Evolutionary conservation across 2,329 filamentous ascomycete species (phyloP), one percentile per base, ranked within the genome.

Genomic region (Sarocladium strictum): DNA sequence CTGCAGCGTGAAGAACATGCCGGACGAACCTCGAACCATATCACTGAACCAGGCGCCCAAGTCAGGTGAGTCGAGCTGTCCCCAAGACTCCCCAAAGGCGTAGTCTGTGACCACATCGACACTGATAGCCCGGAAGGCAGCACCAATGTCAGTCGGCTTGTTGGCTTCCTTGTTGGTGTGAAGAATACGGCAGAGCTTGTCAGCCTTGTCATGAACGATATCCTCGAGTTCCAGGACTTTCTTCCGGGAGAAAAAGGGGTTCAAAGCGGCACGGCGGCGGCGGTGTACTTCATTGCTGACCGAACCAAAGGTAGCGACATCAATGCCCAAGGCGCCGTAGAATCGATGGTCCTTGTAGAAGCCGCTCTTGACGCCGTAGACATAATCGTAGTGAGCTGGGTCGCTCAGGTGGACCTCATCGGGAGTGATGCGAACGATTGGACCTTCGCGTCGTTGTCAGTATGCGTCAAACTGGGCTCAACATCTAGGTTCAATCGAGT

Each of bases 331-430:
- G 23, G 47, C 47, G 10, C 47, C 17, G 17, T 51, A 51, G 17
- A 51, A 51, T 23, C 47, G 15, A 14, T 17, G 29, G 27, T 51
- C 47, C 17, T 53, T 40, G 40, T 41, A 53, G 56, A 47, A 45
- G 40, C 26, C 33, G 29, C 41, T 40, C 21, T 38, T 47, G n/a
- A 24, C 52, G 32, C 40, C 50, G 47, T 63, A 65, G 33, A 65
- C 56, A 17, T 32, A 51, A 38, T 66, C 59, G 38, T 63, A 67
- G 41, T 60, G 64, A 15, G 57, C 57, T 1, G 63, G 59, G 37
- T 68, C 63, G n/a, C 60, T 50, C 32, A 68, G 60, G 53, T 64
- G 61, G 1, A 69, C 55, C 52, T 66, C 61, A 43, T 58, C 41
- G 3, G 54, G 50, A 19, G 27, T 56, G 49, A 56, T 53, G 23